Evolutionary conservation across 305 asterid species (phyloP).

Genomic region (Coffea humblotiana): DNA sequence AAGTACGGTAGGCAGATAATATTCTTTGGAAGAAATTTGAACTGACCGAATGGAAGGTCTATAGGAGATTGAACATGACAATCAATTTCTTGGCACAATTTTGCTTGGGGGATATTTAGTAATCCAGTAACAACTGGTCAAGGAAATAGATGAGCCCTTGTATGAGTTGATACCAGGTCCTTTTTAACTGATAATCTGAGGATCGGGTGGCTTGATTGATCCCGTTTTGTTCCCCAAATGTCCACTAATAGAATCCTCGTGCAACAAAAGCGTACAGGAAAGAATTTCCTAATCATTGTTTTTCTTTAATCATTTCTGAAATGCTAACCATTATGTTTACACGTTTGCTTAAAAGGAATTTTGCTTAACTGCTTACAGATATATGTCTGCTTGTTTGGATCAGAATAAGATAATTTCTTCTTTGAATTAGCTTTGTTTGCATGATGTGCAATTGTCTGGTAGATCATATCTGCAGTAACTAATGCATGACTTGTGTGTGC

Average conservation of each 20-base stretch:
- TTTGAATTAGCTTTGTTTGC: background rate
- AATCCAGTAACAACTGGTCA: conserved; percentile 2
- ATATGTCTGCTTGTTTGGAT: too few relatives aligned
- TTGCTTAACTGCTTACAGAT: background rate
- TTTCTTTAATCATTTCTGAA: background rate
- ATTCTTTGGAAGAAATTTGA: background rate
- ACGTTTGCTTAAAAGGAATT: background rate
- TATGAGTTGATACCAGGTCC: background rate
- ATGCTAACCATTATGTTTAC: background rate
- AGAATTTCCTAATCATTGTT: background rate
- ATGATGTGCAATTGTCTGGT: background rate
- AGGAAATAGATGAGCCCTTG: conserved; percentile 1
- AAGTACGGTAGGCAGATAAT: background rate
- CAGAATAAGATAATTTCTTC: background rate
- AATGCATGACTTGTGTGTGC: background rate
- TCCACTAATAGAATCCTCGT: background rate
- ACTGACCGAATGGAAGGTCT: background rate
- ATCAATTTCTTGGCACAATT: conserved; percentile 4
- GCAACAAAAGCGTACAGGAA: background rate
- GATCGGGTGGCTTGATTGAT: background rate
- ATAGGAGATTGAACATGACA: background rate
- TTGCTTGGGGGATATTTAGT: background rate
- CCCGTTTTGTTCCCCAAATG: background rate
- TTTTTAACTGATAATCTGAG: background rate
- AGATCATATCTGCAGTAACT: background rate